Conservation (phyloP, 2,329 filamentous ascomycete species). For the Coniochaeta hoffmannii region DNA sequence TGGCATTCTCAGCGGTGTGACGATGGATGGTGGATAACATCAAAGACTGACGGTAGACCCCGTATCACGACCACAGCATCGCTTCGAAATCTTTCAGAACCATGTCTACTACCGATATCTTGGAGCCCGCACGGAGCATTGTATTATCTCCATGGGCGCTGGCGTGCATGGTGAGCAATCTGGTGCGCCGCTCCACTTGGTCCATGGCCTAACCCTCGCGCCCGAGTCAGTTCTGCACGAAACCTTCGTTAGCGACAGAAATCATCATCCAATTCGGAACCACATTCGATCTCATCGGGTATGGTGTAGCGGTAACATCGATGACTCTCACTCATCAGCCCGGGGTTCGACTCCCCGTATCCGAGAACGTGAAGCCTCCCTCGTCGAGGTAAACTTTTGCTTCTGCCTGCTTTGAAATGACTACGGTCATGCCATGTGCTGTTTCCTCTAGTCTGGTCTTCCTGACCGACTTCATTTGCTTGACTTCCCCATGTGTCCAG, state of each 20-base stretch:
- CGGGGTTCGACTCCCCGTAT: slow-evolving; percentile 2
- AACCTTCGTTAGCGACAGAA: neutral
- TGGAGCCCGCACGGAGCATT: too few species aligned
- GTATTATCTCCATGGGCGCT: too few species aligned
- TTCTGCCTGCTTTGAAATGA: too few species aligned
- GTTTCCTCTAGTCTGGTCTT: too few species aligned
- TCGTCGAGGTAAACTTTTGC: neutral
- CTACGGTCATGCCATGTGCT: too few species aligned
- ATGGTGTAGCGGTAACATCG: slow-evolving; percentile 2
- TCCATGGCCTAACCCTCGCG: neutral
- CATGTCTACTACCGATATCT: neutral
- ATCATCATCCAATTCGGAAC: neutral
- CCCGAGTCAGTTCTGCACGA: neutral
- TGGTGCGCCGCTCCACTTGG: too few species aligned
- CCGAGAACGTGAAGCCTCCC: slow-evolving; percentile 14
- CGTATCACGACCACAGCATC: neutral
- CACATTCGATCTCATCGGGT: slow-evolving; percentile 1
- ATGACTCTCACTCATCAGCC: slow-evolving; percentile 1
- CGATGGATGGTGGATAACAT: neutral
- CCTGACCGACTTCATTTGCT: too few species aligned
- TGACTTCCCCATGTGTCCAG: too few species aligned
- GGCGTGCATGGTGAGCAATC: too few species aligned
- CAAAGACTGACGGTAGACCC: neutral
- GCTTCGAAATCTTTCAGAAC: neutral
- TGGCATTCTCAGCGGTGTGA: neutral